A percentile compares a stretch with the other conserved stretches of the same genome.
phyloP scores from a whole-genome alignment of 768 basidiomycete species.

The Inosperma sp. region DNA sequence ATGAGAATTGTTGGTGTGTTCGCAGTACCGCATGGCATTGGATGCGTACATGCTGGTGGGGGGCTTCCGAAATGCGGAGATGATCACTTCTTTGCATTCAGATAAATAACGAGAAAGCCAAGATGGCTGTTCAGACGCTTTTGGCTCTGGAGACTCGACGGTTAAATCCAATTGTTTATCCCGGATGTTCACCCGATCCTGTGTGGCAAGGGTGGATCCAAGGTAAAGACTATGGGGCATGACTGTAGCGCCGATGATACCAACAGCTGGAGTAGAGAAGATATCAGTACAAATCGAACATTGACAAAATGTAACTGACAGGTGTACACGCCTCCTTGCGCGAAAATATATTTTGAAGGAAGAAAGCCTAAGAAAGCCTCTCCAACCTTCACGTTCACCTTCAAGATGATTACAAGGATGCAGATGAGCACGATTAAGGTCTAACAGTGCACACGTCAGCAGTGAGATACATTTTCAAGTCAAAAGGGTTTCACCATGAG shows the following conservation, averaged over 20 bases:
- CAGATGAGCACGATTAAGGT: constrained; percentile 70
- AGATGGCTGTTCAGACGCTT: constrained; percentile 7
- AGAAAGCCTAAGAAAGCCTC: constrained; percentile 71
- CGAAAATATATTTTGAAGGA: constrained; percentile 62
- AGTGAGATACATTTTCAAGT: neutral
- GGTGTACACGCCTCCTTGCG: constrained; percentile 55
- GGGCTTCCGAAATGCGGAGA: constrained; percentile 36
- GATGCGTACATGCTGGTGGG: constrained; percentile 30
- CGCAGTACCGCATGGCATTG: constrained; percentile 42
- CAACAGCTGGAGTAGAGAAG: constrained; percentile 47
- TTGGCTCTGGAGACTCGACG: constrained; percentile 10
- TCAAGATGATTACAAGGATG: constrained; percentile 73
- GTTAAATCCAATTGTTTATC: constrained; percentile 22
- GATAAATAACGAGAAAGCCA: constrained; percentile 14
- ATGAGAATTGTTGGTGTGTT: constrained; percentile 53
- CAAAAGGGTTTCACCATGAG: constrained; percentile 44
- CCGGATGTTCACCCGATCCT: constrained; percentile 56
- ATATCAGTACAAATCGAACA: neutral
- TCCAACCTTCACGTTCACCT: constrained; percentile 66
- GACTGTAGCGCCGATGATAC: constrained; percentile 78
- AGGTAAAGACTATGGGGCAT: constrained; percentile 95
- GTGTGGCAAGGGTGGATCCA: constrained; percentile 80
- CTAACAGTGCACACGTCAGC: constrained; percentile 25
- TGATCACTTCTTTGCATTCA: constrained; percentile 24
- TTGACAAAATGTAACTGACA: constrained; percentile 38